Evolutionary conservation across 805 yeast genomes (phyloP).

Genomic region (Spathaspora sp.): DNA sequence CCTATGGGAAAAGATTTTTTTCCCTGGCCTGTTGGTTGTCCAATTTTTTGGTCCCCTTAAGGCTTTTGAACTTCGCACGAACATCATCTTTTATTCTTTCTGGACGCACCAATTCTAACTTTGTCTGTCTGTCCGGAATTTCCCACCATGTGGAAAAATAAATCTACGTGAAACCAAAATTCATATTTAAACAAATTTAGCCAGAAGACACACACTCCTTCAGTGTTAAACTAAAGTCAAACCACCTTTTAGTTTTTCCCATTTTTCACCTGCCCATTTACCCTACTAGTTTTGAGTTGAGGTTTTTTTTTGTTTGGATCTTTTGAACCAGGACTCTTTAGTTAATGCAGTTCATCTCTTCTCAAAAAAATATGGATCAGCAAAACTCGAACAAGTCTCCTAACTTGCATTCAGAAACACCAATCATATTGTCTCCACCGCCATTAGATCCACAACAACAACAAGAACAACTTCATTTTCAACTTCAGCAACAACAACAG

Average conservation of each 20-base stretch:
- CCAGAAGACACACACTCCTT: neutral
- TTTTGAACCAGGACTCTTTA: neutral
- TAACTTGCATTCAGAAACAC: constrained; percentile 20
- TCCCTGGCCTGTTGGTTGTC: neutral
- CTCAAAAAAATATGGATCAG: constrained; percentile 4
- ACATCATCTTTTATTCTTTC: neutral
- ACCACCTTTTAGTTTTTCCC: neutral
- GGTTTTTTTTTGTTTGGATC: neutral
- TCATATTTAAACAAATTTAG: neutral
- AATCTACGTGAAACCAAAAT: neutral
- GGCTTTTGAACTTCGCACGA: neutral
- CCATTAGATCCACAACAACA: constrained; percentile 26
- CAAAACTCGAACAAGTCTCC: constrained; percentile 2
- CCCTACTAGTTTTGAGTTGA: neutral
- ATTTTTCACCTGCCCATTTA: neutral
- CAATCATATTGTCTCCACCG: constrained; percentile 40
- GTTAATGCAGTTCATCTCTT: neutral
- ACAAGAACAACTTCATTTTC: constrained; percentile 1
- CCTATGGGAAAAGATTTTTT: no score
- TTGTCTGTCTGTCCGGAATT: neutral
- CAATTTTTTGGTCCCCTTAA: neutral
- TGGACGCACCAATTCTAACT: neutral
- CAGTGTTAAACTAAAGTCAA: neutral
- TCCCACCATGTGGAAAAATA: neutral
- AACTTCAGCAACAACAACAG: neutral